phyloP scores from a whole-genome alignment of 2,329 filamentous ascomycete genomes.

The Colletotrichum spinosum region DNA sequence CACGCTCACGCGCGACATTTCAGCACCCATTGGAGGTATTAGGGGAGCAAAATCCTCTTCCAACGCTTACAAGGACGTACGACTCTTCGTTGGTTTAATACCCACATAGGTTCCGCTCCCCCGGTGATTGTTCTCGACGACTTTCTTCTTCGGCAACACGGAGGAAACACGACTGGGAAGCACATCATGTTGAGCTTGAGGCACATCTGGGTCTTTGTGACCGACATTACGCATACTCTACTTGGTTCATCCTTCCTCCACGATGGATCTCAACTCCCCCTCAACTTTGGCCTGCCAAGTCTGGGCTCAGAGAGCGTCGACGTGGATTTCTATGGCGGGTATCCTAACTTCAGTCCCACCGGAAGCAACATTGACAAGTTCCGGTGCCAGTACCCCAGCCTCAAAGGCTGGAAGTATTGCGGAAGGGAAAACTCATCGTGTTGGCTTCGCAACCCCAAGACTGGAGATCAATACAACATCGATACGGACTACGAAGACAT shows the following conservation, averaged over 20 bases:
- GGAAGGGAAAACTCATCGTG: constrained; percentile 42
- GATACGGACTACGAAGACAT: constrained; percentile 43
- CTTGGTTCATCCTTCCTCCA: constrained; percentile 4
- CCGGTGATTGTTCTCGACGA: too few relatives aligned
- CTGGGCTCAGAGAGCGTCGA: neutral
- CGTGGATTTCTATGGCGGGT: neutral
- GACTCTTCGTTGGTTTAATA: too few relatives aligned
- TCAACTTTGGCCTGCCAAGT: constrained; percentile 1
- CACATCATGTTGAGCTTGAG: constrained; percentile 1
- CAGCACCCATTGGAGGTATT: too few relatives aligned
- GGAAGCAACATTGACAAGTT: constrained; percentile 37
- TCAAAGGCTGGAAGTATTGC: constrained; percentile 42
- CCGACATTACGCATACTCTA: constrained; percentile 10
- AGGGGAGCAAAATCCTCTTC: too few relatives aligned
- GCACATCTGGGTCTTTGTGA: constrained; percentile 8
- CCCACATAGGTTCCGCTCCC: too few relatives aligned
- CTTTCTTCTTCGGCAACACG: too few relatives aligned
- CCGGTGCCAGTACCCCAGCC: constrained; percentile 42
- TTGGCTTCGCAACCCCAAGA: constrained; percentile 42
- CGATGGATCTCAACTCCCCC: neutral
- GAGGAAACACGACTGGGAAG: too few relatives aligned
- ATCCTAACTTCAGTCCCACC: constrained; percentile 1
- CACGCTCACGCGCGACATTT: too few relatives aligned
- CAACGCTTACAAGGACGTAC: too few relatives aligned
- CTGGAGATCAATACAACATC: constrained; percentile 41